Base-by-base conservation (phyloP, 768 basidiomycete genomes). In the Agaricus blazei region DNA sequence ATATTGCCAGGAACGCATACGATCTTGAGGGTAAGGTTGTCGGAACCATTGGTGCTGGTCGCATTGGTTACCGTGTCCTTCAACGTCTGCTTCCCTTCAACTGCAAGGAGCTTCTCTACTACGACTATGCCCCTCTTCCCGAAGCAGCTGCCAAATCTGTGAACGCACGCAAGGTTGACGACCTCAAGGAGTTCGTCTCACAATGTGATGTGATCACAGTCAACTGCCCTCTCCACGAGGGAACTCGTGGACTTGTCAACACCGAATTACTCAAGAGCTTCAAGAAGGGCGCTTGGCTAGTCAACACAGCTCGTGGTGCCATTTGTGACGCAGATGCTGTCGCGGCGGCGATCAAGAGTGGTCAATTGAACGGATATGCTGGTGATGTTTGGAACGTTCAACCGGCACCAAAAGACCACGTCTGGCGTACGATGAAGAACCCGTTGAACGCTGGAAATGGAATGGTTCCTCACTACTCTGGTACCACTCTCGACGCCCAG, bases 271-370 rank as follows among this genome's bases (percentile, higher is more conserved):
- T 95, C 62, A 80, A 80, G 68, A 88, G 90, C 73, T 88, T 95
- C 81, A 96, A 96, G 80, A 87, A 88, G 68, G 93, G 91, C 48
- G 82, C 92, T 14, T 93, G 88, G 88, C 82, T 95, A 63, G 87
- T 96, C 65, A 96, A 96, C 81, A 93, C 91, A 28, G 90, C 91
- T 50, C 90, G 92, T 62, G 93, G 93, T 43, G 93, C 93, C 41
- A 93, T 96, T 64, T 92, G 89, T 67, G 85, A 91, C 71, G 84
- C 84, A 61, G 83, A 92, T 58, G 91, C 83, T 42, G 86, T 95
- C 57, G 84, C 86, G 3, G 83, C 67, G 0, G 91, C 93, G 11
- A 67, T 96, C 54, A 76, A 81, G 72, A 84, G 79, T 51, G 93
- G 93, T 15, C 88, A 90, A 29, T 69, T 95, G 58, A 68, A 73